Base-by-base conservation (phyloP, 768 basidiomycete genomes). In the Tricholoma hemisulphureum region DNA sequence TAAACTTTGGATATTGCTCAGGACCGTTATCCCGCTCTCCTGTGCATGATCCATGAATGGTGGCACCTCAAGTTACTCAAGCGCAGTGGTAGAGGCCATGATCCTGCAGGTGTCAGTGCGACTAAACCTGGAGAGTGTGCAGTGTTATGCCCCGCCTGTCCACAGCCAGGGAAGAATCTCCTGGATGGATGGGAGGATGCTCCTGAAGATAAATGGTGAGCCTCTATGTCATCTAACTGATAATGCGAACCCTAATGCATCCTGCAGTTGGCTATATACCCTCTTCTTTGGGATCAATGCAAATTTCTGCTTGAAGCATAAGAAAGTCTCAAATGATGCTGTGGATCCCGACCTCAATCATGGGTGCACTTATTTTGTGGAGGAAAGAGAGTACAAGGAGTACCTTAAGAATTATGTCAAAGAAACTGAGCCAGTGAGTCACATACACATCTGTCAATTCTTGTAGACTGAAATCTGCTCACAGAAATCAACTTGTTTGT, bases 121-220 rank as follows among this genome's bases (percentile, higher is more conserved):
- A 65, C 62, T 1, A 54, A 57, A 20, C 53, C 23, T 10, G 65
- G 70, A 6, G 56, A 63, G 29, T 60, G 59, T 18, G 71, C 68
- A 1, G 59, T 71, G 6, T 21, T 62, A 14, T 73, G 70, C 29
- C 69, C 67, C 2, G 70, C 71, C 0, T 73, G 71, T 53, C 71
- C 71, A 0, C 65, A 65, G 9, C 64, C 61, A 0, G 60, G 56
- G 1, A 64, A 65, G 21, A 72, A 69, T 41, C 51, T 72, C 23
- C 64, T 69, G 10, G 23, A 18, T 4, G 56, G 51, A 9, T 71
- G 69, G 69, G 20, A 61, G 31, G 43, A 63, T 20, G 53, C 35
- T 2, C 53, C 58, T 0, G 49, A 61, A 6, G 51, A 65, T 11
- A 49, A 58, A 23, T 31, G 51, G 64, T 65, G 21, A 18, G 52